Conservation (phyloP, 2,329 filamentous ascomycete species). For the Claviceps sp. region DNA sequence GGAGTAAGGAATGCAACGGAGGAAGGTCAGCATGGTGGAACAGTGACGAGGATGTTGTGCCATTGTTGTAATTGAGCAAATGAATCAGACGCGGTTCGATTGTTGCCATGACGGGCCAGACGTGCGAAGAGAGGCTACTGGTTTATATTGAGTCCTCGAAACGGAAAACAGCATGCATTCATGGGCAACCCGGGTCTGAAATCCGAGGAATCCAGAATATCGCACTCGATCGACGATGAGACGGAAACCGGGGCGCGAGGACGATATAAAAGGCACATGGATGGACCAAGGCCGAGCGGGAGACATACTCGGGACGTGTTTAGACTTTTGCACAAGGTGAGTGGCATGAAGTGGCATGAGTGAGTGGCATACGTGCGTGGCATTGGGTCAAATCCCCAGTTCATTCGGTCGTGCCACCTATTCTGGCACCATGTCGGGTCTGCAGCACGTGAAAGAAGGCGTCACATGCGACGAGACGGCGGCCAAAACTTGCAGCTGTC, state of each 20-base stretch:
- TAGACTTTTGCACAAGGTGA: constrained; percentile 2
- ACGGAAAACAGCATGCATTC: neutral
- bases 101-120: constrained; percentile 40
- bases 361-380: neutral
- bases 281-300: neutral
- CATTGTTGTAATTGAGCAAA: constrained; percentile 50
- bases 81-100: constrained; percentile 56
- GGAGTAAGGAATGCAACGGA: constrained; percentile 34
- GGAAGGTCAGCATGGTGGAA: constrained; percentile 39
- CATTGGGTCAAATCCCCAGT: constrained; percentile 1
- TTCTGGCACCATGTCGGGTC: constrained; percentile 2
- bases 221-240: neutral
- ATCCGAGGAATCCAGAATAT: neutral
- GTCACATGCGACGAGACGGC: constrained; percentile 4
- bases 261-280: constrained; percentile 2
- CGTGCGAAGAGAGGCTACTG: neutral
- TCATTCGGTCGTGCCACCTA: constrained; percentile 3
- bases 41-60: constrained; percentile 32
- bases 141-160: constrained; percentile 3
- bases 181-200: neutral
- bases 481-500: neutral
- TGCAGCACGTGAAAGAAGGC: constrained; percentile 7
- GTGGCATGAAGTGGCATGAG: neutral
- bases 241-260: neutral
- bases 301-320: constrained; percentile 7